These are phyloP conservation scores for Tuber calosporum DNA, from an alignment of 495 filamentous ascomycete species.

Conservation along the genomic window DNA sequence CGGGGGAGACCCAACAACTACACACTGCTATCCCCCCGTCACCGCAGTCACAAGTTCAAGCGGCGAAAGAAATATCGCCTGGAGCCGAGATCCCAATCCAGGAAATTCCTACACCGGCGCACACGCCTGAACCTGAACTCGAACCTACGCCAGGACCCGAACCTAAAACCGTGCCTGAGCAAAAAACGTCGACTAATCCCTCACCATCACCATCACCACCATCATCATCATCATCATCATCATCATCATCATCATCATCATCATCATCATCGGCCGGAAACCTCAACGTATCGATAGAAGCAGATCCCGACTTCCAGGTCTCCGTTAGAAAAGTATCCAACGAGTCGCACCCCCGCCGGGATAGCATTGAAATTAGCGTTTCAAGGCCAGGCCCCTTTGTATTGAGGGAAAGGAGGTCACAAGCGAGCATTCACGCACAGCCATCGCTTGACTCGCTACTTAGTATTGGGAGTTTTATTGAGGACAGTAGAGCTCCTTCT, in stretches of 20 bases:
- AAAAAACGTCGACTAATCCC: background rate
- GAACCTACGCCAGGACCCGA: background rate
- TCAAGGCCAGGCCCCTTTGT: background rate
- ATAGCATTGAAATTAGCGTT: slow-evolving; percentile 20
- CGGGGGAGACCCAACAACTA: background rate
- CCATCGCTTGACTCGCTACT: slow-evolving; percentile 32
- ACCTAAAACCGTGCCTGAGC: background rate
- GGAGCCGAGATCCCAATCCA: background rate
- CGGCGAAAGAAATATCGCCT: background rate
- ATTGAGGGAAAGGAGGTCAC: slow-evolving; percentile 3
- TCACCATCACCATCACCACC: background rate
- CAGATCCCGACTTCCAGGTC: slow-evolving; percentile 29
- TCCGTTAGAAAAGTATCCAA: slow-evolving; percentile 18
- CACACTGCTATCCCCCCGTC: background rate
- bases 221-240: background rate
- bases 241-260: background rate
- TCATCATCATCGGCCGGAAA: slow-evolving; percentile 2
- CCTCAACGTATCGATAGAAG: slow-evolving; percentile 19
- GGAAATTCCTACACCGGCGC: background rate
- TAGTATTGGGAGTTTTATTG: slow-evolving; percentile 18
- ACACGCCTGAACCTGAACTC: background rate
- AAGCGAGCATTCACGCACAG: slow-evolving; percentile 27
- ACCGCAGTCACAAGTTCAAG: background rate
- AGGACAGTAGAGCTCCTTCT: slow-evolving; percentile 16
- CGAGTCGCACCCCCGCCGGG: slow-evolving; percentile 11